These are phyloP conservation scores for Mycena pura DNA, from an alignment of 768 basidiomycete genomes.

Conservation along the genomic window DNA sequence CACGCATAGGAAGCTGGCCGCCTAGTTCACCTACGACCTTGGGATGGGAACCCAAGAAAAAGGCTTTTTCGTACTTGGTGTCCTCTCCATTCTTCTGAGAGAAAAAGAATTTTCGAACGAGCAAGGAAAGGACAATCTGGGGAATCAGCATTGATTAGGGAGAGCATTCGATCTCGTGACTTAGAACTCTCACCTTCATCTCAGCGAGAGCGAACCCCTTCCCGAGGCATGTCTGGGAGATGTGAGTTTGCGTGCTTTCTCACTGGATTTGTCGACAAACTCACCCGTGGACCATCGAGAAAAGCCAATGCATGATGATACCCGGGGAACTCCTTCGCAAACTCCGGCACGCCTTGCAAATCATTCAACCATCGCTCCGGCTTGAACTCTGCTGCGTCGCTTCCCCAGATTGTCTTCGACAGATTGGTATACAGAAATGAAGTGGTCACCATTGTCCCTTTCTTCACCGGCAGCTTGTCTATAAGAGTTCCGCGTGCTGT, in stretches of 20 bases:
- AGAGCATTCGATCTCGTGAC: background rate
- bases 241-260: no score
- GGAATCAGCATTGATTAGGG: background rate
- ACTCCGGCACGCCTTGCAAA: background rate
- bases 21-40: slow-evolving; percentile 28
- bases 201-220: slow-evolving; percentile 36
- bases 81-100: background rate
- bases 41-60: slow-evolving; percentile 26
- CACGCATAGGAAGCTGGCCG: slow-evolving; percentile 26
- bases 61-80: background rate
- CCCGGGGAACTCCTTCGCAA: slow-evolving; percentile 31
- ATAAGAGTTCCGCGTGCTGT: slow-evolving; percentile 12
- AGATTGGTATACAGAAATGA: slow-evolving; percentile 29
- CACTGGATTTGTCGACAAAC: no score
- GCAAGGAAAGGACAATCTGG: background rate
- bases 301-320: slow-evolving; percentile 37
- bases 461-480: slow-evolving; percentile 13
- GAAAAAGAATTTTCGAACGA: slow-evolving; percentile 11
- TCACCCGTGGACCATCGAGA: slow-evolving; percentile 37
- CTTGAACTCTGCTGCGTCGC: slow-evolving; percentile 31
- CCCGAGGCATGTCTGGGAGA: slow-evolving; percentile 34
- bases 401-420: slow-evolving; percentile 35
- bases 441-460: slow-evolving; percentile 22
- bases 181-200: slow-evolving; percentile 31
- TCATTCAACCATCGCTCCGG: slow-evolving; percentile 31